Base-by-base conservation (phyloP, 805 yeast species). In the Saccharomycopsis guyanensis region DNA sequence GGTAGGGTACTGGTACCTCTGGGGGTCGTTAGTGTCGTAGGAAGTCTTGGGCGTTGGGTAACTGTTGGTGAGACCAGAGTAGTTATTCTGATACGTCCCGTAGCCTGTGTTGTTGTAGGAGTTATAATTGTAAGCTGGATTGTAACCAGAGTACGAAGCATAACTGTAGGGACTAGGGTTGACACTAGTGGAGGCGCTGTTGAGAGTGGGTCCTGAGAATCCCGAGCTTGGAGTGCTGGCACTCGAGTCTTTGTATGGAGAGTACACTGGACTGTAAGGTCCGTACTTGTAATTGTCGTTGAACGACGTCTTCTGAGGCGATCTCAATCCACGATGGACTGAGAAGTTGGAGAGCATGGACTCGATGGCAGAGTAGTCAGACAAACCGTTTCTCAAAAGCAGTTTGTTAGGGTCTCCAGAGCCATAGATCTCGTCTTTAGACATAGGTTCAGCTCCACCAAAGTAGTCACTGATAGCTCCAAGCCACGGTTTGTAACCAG, bases 391-490 rank as follows among this genome's bases (percentile, higher is more conserved):
- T 15, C 10, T 5, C n/a, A 45, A 27, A 3, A 27, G 5, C 16
- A 12, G 25, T 13, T 33, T 29, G 20, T 5, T 33, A 7, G 24
- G 6, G 33, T 38, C 43, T n/a, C 40, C 27, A 5, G 12, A 6
- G 12, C 31, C 43, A 45, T 45, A 45, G 1, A 45, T 20, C 12
- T 40, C 42, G n/a, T 35, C 45, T 13, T 23, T 32, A 4, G 41
- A 4, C 1, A 34, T 33, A 6, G 20, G 20, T 12, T 15, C 20
- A 7, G 18, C 20, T 15, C 20, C 20, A 15, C 8, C 20, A 33
- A 33, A 33, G 20, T 33, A 33, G 7, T 33, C 20, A 12, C 37
- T 8, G 20, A 33, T 33, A 5, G 19, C 7, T 8, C 8, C 19
- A 15, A 37, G 23, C 40, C 40, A 37, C 15, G 40, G 40, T 15